Evolutionary conservation across 1,284 basidiomycete species (phyloP), one percentile per base, ranked within the genome.

Genomic region (Sanguinoderma infundibulare): DNA sequence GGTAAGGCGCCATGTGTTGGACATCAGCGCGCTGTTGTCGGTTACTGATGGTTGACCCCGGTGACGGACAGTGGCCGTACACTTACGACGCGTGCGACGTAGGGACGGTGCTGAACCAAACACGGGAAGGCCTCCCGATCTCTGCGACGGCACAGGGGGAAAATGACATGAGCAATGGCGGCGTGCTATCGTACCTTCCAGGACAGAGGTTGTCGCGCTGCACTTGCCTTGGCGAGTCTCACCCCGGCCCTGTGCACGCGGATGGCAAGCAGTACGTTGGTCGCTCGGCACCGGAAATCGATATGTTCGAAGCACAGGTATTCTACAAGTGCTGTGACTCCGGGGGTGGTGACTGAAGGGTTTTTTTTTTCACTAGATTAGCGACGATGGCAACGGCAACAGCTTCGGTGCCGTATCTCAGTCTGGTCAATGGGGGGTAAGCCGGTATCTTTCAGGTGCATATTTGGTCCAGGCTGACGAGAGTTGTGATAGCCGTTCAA

Each of bases 271-370:
- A 83, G 12, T 89, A 81, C 56, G 83, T 86, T 9, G 95, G 94
- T n/a, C 84, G 94, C 55, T 83, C 87, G 4, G 91, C 91, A 1
- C 94, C 94, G 0, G 94, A 96, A 78, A 92, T 96, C 66, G 92
- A 95, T 75, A 82, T 94, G 46, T 77, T 95, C 64, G 93, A 95
- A n/a, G 75, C 74, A 14, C 61, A 63, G 62, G 66, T 67, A 55
- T 34, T 62, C 12, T 6, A 30, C 79, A 39, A 70, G 75, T 44
- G 20, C 7, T 12, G 15, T 51, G 10, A 6, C 44, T n/a, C 22
- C 36, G 14, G 5, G 14, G 26, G 4, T 28, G 24, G 15, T 34
- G 20, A 35, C 22, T 50, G 46, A 24, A 46, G 39, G 22, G 6
- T 14, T 39, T 24, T n/a, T 20, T 32, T 20, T 24, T 22, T 57